phyloP scores from a whole-genome alignment of 2,329 filamentous ascomycete genomes.

The Sarocladiaceae sp. region DNA sequence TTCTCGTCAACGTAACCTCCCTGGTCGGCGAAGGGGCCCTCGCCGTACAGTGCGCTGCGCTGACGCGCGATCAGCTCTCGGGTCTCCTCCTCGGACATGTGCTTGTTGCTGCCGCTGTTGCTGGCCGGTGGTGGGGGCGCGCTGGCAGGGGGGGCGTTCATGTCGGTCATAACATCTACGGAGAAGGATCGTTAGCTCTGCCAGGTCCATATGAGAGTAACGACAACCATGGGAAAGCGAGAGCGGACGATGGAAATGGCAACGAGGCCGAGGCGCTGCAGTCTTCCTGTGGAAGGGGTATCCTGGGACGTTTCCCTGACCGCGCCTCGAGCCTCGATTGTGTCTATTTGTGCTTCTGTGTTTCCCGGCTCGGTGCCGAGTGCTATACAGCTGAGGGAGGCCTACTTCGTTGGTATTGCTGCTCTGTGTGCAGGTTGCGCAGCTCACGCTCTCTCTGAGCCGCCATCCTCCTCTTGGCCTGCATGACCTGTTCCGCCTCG shows the following conservation, averaged over 20 bases:
- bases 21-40: conserved; percentile 64
- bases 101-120: conserved; percentile 58
- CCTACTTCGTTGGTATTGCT: conserved; percentile 99
- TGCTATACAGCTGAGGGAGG: conserved; percentile 72
- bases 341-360: conserved; percentile 28
- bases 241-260: conserved; percentile 9
- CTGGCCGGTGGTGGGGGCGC: conserved; percentile 1
- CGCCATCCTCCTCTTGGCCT: conserved; percentile 98
- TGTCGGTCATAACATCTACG: conserved; percentile 49
- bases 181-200: conserved; percentile 33
- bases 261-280: conserved; percentile 12
- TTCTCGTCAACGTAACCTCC: conserved; percentile 66
- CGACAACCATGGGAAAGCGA: not conserved
- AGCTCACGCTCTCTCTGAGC: conserved; percentile 98
- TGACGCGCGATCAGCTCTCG: conserved; percentile 94
- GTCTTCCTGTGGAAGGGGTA: conserved; percentile 14
- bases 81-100: conserved; percentile 92
- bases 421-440: conserved; percentile 99
- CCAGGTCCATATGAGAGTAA: not conserved
- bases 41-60: conserved; percentile 89
- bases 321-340: conserved; percentile 8
- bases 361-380: conserved; percentile 32
- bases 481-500: conserved; percentile 98
- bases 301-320: conserved; percentile 7
- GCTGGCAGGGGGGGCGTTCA: conserved; percentile 17